phyloP scores from a whole-genome alignment of 2,329 filamentous ascomycete species.

The Epicoccum nigrum region DNA sequence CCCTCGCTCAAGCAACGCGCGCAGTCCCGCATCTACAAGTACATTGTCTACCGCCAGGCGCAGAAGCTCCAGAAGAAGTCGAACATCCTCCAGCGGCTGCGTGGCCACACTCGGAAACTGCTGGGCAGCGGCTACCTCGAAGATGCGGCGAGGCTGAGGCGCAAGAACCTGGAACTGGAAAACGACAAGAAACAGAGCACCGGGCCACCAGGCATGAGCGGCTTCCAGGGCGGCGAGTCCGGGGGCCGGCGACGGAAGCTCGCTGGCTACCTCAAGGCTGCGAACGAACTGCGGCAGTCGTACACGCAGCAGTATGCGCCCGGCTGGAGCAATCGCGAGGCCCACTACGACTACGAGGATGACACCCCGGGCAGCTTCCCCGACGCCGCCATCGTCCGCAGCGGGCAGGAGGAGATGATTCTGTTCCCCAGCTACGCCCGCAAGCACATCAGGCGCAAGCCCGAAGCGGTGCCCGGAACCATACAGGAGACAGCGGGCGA shows the following conservation, averaged over 20 bases:
- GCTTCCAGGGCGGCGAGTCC: constrained; percentile 57
- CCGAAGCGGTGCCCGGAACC: constrained; percentile 43
- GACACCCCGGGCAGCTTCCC: constrained; percentile 79
- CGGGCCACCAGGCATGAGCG: constrained; percentile 34
- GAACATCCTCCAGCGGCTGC: constrained; percentile 40
- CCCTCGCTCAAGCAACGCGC: constrained; percentile 72
- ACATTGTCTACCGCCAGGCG: constrained; percentile 68
- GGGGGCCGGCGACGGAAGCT: constrained; percentile 80
- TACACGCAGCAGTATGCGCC: constrained; percentile 63
- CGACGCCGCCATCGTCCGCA: constrained; percentile 78
- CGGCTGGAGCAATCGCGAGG: constrained; percentile 55
- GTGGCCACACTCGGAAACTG: constrained; percentile 41
- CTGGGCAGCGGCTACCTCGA: constrained; percentile 36
- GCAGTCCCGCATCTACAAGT: constrained; percentile 78
- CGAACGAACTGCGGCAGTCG: constrained; percentile 72
- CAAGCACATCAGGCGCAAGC: constrained; percentile 63
- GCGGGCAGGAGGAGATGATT: constrained; percentile 89
- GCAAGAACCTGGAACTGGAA: constrained; percentile 36
- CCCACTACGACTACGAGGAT: constrained; percentile 51
- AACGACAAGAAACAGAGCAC: constrained; percentile 19
- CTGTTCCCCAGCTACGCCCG: constrained; percentile 94
- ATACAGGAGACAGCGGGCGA: constrained; percentile 49
- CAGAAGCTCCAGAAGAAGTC: constrained; percentile 38
- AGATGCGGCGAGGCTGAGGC: constrained; percentile 42
- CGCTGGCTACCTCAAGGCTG: constrained; percentile 72